phyloP scores from a whole-genome alignment of 805 yeast genomes.

The Metschnikowia cerradonensis region DNA sequence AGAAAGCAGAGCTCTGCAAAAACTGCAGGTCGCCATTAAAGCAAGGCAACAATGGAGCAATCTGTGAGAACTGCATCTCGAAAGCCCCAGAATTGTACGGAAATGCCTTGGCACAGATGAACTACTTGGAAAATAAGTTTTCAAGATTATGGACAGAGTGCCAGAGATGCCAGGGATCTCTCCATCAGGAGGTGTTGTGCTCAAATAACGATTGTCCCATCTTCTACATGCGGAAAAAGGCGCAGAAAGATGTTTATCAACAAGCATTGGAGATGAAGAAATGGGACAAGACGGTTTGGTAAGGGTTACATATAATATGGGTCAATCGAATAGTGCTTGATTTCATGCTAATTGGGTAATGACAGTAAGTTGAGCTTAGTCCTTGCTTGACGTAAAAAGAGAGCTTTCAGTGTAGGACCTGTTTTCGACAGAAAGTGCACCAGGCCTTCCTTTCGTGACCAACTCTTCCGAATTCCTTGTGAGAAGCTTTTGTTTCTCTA shows the following conservation, averaged over 20 bases:
- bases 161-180: conserved; percentile 93
- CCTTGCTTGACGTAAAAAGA: conserved; percentile 13
- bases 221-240: conserved; percentile 91
- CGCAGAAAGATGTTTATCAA: conserved; percentile 64
- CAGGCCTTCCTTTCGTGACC: conserved; percentile 23
- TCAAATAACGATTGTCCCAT: conserved; percentile 96
- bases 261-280: conserved; percentile 57
- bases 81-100: conserved; percentile 66
- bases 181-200: conserved; percentile 94
- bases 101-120: conserved; percentile 75
- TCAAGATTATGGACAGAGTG: conserved; percentile 96
- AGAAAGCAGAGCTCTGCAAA: conserved; percentile 82
- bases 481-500: conserved; percentile 8
- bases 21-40: conserved; percentile 81
- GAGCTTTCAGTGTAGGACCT: conserved; percentile 36
- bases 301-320: background rate
- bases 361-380: conserved; percentile 3
- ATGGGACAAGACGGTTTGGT: conserved; percentile 64
- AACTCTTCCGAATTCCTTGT: conserved; percentile 29
- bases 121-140: conserved; percentile 75
- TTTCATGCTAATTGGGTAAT: background rate
- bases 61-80: conserved; percentile 80
- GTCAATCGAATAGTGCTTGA: background rate
- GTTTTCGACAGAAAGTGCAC: conserved; percentile 25
- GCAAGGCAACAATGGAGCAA: conserved; percentile 55